Percentiles rank a stretch among this genome's conserved stretches.
These are phyloP conservation scores for Climacium dendroides DNA, from an alignment of 225 moss, liverwort and hornwort genomes.

Conservation along the genomic window DNA sequence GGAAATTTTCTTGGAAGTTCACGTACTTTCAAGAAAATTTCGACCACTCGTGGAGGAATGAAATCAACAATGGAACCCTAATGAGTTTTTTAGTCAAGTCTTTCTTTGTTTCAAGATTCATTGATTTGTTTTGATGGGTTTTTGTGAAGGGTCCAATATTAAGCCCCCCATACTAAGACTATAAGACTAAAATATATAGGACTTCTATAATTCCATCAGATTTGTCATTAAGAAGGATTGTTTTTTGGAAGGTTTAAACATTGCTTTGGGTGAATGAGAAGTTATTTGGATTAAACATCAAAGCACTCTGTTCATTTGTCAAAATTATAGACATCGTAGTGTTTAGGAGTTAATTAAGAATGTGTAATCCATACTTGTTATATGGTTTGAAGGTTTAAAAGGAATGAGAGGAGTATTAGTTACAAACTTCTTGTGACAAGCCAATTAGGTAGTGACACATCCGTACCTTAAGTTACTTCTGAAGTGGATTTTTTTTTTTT, in stretches of 20 bases:
- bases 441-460: background rate
- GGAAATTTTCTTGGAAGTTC: too few species aligned
- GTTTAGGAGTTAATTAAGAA: background rate
- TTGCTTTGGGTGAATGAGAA: background rate
- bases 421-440: background rate
- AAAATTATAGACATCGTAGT: background rate
- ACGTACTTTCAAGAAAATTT: too few species aligned
- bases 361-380: background rate
- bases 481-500: too few species aligned
- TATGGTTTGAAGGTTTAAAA: background rate
- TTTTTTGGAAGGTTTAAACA: background rate
- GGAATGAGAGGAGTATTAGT: background rate
- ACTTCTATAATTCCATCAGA: background rate
- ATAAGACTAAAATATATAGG: too few species aligned
- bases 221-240: background rate
- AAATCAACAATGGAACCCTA: too few species aligned
- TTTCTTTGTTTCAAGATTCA: too few species aligned
- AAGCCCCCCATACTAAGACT: too few species aligned
- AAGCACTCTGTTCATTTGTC: background rate
- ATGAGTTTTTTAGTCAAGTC: too few species aligned
- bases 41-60: too few species aligned
- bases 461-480: too few species aligned
- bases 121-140: too few species aligned
- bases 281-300: background rate
- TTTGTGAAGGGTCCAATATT: too few species aligned